phyloP scores from a whole-genome alignment of 2,329 filamentous ascomycete species.

The Gnomoniopsis smithogilvyi region DNA sequence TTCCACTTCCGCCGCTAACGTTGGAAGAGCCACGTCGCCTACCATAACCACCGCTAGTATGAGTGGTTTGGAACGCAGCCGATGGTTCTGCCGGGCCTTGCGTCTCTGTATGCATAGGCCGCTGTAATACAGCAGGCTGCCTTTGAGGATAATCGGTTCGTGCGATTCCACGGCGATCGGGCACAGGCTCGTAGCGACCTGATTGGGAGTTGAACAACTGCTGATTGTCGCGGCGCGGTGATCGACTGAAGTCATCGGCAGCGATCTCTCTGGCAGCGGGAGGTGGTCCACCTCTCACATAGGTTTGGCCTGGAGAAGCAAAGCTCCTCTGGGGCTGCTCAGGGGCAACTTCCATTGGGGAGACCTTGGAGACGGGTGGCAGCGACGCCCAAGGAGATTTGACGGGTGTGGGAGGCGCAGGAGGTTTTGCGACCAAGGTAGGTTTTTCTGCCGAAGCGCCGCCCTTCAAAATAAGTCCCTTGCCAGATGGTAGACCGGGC shows the following conservation, averaged over 20 bases:
- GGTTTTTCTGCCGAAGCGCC: slow-evolving; percentile 60
- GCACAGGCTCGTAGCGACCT: slow-evolving; percentile 85
- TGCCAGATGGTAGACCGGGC: slow-evolving; percentile 47
- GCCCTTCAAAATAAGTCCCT: slow-evolving; percentile 63
- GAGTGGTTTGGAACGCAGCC: slow-evolving; percentile 77
- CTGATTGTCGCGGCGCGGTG: slow-evolving; percentile 74
- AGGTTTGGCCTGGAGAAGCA: slow-evolving; percentile 49
- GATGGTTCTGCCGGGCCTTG: slow-evolving; percentile 75
- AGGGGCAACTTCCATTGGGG: slow-evolving; percentile 60
- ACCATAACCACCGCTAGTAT: slow-evolving; percentile 64
- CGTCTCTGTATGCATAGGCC: slow-evolving; percentile 61
- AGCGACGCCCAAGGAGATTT: slow-evolving; percentile 92
- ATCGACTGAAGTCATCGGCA: slow-evolving; percentile 87
- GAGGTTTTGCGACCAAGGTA: slow-evolving; percentile 69
- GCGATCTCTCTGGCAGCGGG: slow-evolving; percentile 77
- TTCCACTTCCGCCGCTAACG: slow-evolving; percentile 80
- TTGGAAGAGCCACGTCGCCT: slow-evolving; percentile 86
- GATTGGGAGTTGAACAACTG: slow-evolving; percentile 96
- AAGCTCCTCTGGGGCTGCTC: slow-evolving; percentile 38
- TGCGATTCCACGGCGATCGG: slow-evolving; percentile 69
- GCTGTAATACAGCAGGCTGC: slow-evolving; percentile 76
- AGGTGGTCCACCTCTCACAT: slow-evolving; percentile 51
- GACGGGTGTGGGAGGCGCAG: slow-evolving; percentile 62
- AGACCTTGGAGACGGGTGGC: slow-evolving; percentile 78
- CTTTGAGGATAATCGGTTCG: slow-evolving; percentile 65